Evolutionary conservation across 2,329 filamentous ascomycete species (phyloP), one percentile per base, ranked within the genome.

Genomic region (Pseudogymnoascus sp.): DNA sequence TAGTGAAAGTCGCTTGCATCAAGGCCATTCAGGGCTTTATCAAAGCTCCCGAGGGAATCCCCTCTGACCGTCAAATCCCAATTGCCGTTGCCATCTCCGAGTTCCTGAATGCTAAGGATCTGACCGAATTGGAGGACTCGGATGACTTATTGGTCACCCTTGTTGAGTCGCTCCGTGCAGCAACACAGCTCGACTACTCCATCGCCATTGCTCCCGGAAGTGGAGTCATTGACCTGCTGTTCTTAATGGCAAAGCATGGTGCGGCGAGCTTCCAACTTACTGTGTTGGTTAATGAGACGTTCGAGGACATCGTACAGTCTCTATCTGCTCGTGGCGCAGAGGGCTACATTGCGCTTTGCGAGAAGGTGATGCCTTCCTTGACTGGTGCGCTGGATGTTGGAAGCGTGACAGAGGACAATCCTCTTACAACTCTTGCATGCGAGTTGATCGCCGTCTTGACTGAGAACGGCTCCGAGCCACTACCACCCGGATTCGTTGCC

Each of bases 71-170:
- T 54, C 92, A 96, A 73, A 71, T 78, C 1, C 76, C 81, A 5
- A 83, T 88, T 60, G 81, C 89, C 65, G 75, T 78, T 1, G 80
- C 85, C 21, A 80, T 91, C 42, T 83, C 83, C 1, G 81, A 88
- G 37, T 99, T 93, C 75, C 83, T 97, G 68, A 83, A 87, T 51
- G 79, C 83, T 14, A 92, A 93, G 73, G 92, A 97, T 71, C 81
- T 95, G 60, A 85, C 84, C 62, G 93, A 97, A 16, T 83, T 96
- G 59, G 86, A 89, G 63, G 93, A 97, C 67, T 90, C 90, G 10
- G 93, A 97, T 69, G 95, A 99, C 74, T 83, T 97, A 63, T 86
- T 97, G 68, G 90, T 96, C 12, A 93, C 93, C 0, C 80, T 99
- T 34, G 89, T 93, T 5, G 92, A 97, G 75, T 89, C 93, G 0